Evolutionary conservation across 1,284 basidiomycete species (phyloP).

Genomic region (Boletus holoroseus): DNA sequence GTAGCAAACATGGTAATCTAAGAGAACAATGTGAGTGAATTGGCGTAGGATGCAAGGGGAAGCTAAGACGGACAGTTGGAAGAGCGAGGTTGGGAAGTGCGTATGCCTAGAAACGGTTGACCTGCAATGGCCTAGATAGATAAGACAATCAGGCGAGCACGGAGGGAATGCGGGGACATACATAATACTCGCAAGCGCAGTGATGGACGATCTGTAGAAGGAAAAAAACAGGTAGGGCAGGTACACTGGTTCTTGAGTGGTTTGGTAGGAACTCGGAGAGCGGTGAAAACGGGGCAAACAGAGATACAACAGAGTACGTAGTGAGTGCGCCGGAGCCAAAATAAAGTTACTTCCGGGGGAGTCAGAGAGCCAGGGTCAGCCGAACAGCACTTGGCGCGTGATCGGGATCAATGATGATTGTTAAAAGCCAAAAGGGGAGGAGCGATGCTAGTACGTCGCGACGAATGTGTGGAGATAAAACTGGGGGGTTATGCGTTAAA

Average conservation of each 20-base stretch:
- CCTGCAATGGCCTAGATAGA: slow-evolving; percentile 16
- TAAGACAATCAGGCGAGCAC: background rate
- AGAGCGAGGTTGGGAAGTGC: background rate
- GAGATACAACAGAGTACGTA: slow-evolving; percentile 20
- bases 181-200: slow-evolving; percentile 16
- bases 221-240: background rate
- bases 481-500: background rate
- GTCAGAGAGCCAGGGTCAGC: background rate
- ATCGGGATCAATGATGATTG: slow-evolving; percentile 9
- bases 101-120: slow-evolving; percentile 16
- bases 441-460: background rate
- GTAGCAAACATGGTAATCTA: slow-evolving; percentile 18
- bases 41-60: background rate
- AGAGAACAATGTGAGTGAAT: background rate
- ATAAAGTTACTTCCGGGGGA: slow-evolving; percentile 19
- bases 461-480: background rate
- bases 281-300: slow-evolving; percentile 10
- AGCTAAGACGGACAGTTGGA: background rate
- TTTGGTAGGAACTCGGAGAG: background rate
- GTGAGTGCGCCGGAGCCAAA: slow-evolving; percentile 8
- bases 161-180: slow-evolving; percentile 12
- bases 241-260: background rate
- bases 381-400: slow-evolving; percentile 6
- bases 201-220: slow-evolving; percentile 4
- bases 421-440: background rate